Conservation (phyloP, 768 basidiomycete species). For the Exidia glandulosa region DNA sequence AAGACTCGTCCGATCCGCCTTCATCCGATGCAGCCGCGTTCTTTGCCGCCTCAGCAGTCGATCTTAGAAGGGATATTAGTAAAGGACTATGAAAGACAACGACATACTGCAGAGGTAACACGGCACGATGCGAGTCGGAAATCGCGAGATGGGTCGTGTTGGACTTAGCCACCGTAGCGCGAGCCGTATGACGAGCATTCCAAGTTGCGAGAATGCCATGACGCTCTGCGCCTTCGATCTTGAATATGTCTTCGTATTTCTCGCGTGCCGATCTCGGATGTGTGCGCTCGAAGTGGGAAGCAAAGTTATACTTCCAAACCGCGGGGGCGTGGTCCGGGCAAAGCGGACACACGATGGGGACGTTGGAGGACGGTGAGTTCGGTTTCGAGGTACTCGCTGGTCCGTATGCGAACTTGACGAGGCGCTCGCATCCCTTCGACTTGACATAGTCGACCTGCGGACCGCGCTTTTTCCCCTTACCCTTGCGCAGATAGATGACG, state of each 20-base stretch:
- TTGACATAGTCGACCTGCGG: background rate
- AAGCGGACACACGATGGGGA: background rate
- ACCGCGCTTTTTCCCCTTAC: background rate
- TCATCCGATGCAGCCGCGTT: too few species aligned
- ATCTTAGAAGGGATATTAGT: too few species aligned
- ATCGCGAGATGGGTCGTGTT: background rate
- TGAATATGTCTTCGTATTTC: background rate
- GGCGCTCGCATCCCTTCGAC: background rate
- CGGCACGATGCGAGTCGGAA: background rate
- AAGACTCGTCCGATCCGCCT: too few species aligned
- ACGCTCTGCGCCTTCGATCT: background rate
- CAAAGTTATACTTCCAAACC: background rate
- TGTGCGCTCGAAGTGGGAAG: background rate
- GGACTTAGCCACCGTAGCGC: background rate
- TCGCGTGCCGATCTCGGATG: background rate
- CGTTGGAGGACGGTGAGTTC: background rate
- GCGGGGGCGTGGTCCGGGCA: background rate
- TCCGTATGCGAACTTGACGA: background rate
- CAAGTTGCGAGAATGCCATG: background rate
- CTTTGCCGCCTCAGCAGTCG: too few species aligned
- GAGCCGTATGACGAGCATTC: background rate
- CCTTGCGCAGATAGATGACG: background rate
- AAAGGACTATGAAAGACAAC: too few species aligned
- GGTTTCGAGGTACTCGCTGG: background rate
- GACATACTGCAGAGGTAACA: background rate